Base-by-base conservation (phyloP, 1,139 yeast species). In the Kazachstania sp. region DNA sequence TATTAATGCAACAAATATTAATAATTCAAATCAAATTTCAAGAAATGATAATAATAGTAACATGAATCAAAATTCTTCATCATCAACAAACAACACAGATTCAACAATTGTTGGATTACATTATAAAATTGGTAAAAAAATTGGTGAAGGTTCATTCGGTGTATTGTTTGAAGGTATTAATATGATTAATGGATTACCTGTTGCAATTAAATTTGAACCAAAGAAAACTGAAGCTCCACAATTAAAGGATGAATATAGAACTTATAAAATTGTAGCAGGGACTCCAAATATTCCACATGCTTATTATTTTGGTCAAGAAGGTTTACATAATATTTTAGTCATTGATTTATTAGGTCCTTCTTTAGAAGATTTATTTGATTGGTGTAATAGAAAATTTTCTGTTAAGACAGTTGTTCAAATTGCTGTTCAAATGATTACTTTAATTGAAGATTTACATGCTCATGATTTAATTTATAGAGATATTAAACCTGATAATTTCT, bases 401-500 rank as follows among this genome's bases (percentile, higher is more conserved):
- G 73, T 79, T 31, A 78, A 81, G 60, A 82, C 90, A 0, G 88
- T 83, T 39, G 82, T 81, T 23, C 86, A 81, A 60, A 79, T 82
- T 23, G 85, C 88, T 2, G 80, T 77, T 48, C 90, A 83, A 64
- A 83, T 83, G 92, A 77, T 83, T 49, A 69, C 75, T 44, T 64
- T 83, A 54, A 82, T 83, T 44, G 82, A 82, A 63, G 73, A 75
- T 43, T 75, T 83, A 45, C 92, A 83, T 63, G 78, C 77, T 41
- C 80, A 79, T 59, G 84, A 82, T 62, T 67, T 83, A 51, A 83
- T 83, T 47, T 83, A 83, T 65, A 72, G 90, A 60, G 90, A 83
- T 63, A 83, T 83, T 57, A 83, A 92, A 66, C 98, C 98, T 3
- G 98, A 92, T 66, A 92, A 94, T 70, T 92, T 92, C 63, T 74